Evolutionary conservation across 2,329 filamentous ascomycete species (phyloP), one percentile per base, ranked within the genome.

Genomic region (Penicillium italicum): DNA sequence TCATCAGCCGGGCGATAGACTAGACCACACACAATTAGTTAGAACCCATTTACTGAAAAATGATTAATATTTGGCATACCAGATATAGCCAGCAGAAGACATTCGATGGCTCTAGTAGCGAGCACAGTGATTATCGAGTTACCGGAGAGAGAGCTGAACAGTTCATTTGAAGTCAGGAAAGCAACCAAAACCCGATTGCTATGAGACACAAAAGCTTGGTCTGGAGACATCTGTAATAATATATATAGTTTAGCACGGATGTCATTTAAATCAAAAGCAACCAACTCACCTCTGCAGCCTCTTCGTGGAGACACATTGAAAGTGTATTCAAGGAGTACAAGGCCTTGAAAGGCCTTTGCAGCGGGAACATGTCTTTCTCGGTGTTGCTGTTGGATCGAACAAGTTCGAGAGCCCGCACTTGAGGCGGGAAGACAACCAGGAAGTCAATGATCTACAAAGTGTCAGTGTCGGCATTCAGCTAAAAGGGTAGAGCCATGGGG

Each of bases 311-410:
- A 67, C 86, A 87, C 52, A 85, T 80, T 22, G 79, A 76, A 37
- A 96, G 77, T 0, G 86, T 83, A 66, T 87, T 81, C 1, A 91
- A 74, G 3, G 87, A 87, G 68, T 92, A 95, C 0, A 91, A 78
- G 2, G 85, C 85, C 63, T 87, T 88, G 76, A 85, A 91, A 2
- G 87, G 87, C 56, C 88, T 85, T 0, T 82, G 80, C 1, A 82
- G 72, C 7, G 88, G 86, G 57, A 94, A 91, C 1, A 91, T 75
- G 11, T 87, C 80, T 11, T 75, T 72, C 56, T 85, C 82, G 0
- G 80, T 76, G n/a, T 77, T 78, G 1, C 73, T 68, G 2, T 78
- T 72, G 9, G 80, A 79, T 49, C 82, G 80, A 49, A 94, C 81
- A 26, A 82, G 77, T 26, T 80, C 76, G 24, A 88, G 70, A 33